These are phyloP conservation scores for Volutella citrinella DNA, from an alignment of 2,329 filamentous ascomycete genomes.

Conservation along the genomic window DNA sequence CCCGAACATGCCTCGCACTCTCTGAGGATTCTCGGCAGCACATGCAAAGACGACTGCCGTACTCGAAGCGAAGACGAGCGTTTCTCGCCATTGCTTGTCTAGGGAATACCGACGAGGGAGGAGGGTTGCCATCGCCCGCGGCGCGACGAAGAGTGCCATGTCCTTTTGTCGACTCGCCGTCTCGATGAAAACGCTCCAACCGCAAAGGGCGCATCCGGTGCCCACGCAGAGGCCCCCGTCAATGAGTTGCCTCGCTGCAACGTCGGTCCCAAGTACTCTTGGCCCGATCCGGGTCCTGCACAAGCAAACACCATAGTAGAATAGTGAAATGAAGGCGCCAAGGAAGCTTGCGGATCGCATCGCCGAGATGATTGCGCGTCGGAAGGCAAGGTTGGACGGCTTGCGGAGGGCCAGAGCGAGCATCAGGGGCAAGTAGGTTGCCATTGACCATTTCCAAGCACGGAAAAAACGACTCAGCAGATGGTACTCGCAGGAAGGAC, in stretches of 20 bases:
- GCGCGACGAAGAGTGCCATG: constrained; percentile 76
- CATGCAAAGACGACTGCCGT: constrained; percentile 69
- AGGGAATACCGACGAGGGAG: constrained; percentile 66
- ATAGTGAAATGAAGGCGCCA: constrained; percentile 71
- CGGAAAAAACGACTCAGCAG: constrained; percentile 64
- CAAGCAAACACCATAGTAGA: constrained; percentile 84
- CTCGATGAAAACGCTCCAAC: constrained; percentile 79
- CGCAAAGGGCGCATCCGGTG: constrained; percentile 70
- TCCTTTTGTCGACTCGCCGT: constrained; percentile 64
- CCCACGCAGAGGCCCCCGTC: constrained; percentile 67
- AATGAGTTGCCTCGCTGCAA: constrained; percentile 45
- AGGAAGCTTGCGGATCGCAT: constrained; percentile 74
- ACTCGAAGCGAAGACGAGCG: constrained; percentile 62
- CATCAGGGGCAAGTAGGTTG: constrained; percentile 74
- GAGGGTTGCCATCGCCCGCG: constrained; percentile 71
- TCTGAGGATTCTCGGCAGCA: constrained; percentile 56
- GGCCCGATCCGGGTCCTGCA: constrained; percentile 72
- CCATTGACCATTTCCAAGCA: constrained; percentile 71
- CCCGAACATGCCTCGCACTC: constrained; percentile 69
- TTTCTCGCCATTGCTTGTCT: constrained; percentile 66
- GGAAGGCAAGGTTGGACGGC: constrained; percentile 43
- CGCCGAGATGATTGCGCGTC: constrained; percentile 58
- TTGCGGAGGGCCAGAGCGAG: constrained; percentile 56
- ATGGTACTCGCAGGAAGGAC: constrained; percentile 72
- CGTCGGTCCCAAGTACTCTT: constrained; percentile 55